Conservation (phyloP, 768 basidiomycete genomes). For the Asterophora parasitica region DNA sequence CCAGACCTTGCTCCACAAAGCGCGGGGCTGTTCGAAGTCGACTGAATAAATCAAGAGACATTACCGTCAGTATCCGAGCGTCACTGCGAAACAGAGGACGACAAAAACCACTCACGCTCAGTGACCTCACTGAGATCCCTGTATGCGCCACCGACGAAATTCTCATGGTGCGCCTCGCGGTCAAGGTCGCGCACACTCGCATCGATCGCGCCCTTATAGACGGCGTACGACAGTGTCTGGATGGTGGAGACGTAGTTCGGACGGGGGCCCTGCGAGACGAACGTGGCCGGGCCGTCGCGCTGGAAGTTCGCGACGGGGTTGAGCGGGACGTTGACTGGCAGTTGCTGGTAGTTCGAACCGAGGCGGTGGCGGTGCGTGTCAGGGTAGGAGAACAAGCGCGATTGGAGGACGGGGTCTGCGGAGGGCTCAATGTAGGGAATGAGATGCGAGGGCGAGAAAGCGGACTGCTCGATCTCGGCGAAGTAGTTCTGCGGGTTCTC, state of each 20-base stretch:
- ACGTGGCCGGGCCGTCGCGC: conserved; percentile 69
- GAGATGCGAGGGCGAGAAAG: conserved; percentile 86
- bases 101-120: conserved; percentile 53
- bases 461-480: conserved; percentile 89
- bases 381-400: conserved; percentile 92
- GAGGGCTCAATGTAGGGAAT: conserved; percentile 88
- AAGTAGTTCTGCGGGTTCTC: conserved; percentile 86
- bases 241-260: conserved; percentile 88
- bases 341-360: conserved; percentile 75
- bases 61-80: no score
- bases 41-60: conserved; percentile 38
- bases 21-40: conserved; percentile 83
- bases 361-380: conserved; percentile 86
- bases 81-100: background rate
- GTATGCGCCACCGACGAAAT: conserved; percentile 66
- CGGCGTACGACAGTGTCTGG: conserved; percentile 62
- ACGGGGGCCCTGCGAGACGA: conserved; percentile 74
- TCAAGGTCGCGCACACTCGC: conserved; percentile 35
- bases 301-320: conserved; percentile 85
- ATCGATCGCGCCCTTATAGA: conserved; percentile 41
- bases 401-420: conserved; percentile 90
- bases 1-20: conserved; percentile 65
- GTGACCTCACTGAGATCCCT: conserved; percentile 70
- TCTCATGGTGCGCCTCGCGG: conserved; percentile 55
- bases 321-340: conserved; percentile 83